Evolutionary conservation across 1,139 yeast species (phyloP).

Genomic region (Wickerhamiella pararugosa): DNA sequence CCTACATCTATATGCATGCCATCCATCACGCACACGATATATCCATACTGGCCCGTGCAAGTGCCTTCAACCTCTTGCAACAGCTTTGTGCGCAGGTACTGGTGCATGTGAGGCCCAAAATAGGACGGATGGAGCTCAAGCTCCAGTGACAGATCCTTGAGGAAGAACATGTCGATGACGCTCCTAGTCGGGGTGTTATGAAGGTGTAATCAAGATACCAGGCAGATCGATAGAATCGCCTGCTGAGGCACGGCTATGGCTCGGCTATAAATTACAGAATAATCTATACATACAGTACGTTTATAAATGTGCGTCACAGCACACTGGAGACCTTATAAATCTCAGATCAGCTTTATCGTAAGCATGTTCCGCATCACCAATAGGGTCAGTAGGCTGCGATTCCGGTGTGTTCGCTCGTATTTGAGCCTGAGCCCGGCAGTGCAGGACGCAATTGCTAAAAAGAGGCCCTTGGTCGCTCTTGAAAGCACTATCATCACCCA

Average conservation of each 20-base stretch:
- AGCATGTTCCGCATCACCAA: too few relatives aligned
- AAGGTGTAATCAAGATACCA: too few relatives aligned
- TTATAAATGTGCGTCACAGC: too few relatives aligned
- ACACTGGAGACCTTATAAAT: too few relatives aligned
- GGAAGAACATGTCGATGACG: constrained; percentile 14
- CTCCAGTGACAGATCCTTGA: constrained; percentile 77
- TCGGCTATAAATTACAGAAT: too few relatives aligned
- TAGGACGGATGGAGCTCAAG: constrained; percentile 92
- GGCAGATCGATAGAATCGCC: too few relatives aligned
- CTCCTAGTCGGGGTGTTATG: not conserved
- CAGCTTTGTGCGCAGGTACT: constrained; percentile 73
- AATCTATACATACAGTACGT: too few relatives aligned
- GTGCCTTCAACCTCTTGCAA: constrained; percentile 96
- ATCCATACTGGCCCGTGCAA: constrained; percentile 97
- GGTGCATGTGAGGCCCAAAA: constrained; percentile 97
- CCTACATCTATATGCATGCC: constrained; percentile 93
- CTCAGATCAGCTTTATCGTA: too few relatives aligned
- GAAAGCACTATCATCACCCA: constrained; percentile 86
- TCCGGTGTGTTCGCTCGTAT: constrained; percentile 1
- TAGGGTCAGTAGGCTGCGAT: not conserved
- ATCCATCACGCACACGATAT: constrained; percentile 89
- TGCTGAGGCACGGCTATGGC: too few relatives aligned
- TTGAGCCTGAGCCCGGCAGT: constrained; percentile 30
- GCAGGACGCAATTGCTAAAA: constrained; percentile 39
- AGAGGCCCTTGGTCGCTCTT: constrained; percentile 56